Evolutionary conservation across 495 filamentous ascomycete genomes (phyloP).

Genomic region (Amorphotheca resinae): DNA sequence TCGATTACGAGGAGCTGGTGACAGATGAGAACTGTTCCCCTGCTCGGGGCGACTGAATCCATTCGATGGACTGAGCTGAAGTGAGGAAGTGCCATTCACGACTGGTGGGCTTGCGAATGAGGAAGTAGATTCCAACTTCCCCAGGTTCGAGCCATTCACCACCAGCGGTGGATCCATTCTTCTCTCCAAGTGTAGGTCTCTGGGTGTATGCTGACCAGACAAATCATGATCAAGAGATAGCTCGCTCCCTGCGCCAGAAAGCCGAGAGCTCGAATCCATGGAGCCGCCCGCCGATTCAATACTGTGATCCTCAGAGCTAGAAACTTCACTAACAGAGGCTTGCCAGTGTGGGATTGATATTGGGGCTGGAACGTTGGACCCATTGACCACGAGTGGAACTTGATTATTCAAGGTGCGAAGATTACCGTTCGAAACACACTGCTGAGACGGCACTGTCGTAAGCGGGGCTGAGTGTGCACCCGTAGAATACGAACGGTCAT

Average conservation of each 20-base stretch:
- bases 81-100: constrained; percentile 1
- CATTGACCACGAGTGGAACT: constrained; percentile 37
- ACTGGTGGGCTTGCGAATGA: not conserved
- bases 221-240: constrained; percentile 3
- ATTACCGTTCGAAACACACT: constrained; percentile 13
- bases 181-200: constrained; percentile 3
- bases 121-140: constrained; percentile 1
- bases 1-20: constrained; percentile 14
- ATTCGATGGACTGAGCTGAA: constrained; percentile 5
- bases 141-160: constrained; percentile 15
- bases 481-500: constrained; percentile 31
- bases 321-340: constrained; percentile 9
- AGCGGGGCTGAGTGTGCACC: constrained; percentile 28
- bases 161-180: constrained; percentile 11
- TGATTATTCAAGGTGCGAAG: constrained; percentile 14
- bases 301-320: constrained; percentile 8
- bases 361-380: constrained; percentile 24
- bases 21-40: constrained; percentile 10
- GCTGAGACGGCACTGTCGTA: constrained; percentile 16
- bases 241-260: constrained; percentile 11
- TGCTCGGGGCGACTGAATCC: constrained; percentile 8
- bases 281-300: constrained; percentile 13
- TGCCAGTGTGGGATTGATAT: constrained; percentile 16
- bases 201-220: constrained; percentile 12
- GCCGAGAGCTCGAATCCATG: constrained; percentile 14